Evolutionary conservation across 805 yeast genomes (phyloP), one percentile per base, ranked within the genome.

Genomic region (Suhomyces xylopsoci): DNA sequence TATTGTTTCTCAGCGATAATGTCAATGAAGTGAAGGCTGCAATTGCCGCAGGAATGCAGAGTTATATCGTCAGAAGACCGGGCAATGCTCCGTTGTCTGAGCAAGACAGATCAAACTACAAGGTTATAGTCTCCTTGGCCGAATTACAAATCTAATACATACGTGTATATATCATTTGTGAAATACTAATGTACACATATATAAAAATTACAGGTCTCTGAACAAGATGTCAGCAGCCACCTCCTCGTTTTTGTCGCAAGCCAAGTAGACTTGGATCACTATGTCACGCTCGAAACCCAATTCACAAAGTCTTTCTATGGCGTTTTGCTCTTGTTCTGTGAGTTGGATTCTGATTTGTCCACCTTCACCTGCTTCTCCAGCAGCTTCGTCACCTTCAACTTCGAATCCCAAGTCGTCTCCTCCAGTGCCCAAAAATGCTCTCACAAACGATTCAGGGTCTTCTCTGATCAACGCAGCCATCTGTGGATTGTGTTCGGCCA

Each of bases 241-340:
- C 76, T 93, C 97, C 75, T 94, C 99, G 71, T 94, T 90, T 74
- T 91, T 93, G 65, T 94, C 99, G 71, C 99, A 94, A 42, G 98
- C 98, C 80, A 94, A 85, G 74, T 90, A 94, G 28, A 96, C 96
- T 75, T 92, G 97, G 55, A 91, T 83, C 45, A 89, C 99, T 52
- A 87, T 76, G 60, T 85, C 80, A 60, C 97, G 82, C 59, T 90
- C 97, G 63, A 94, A 94, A 0, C 99, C 99, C 58, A 94, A 79
- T 70, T 88, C 97, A 68, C 96, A 87, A 58, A 94, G 79, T 66
- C 99, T 83, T 57, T 80, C 79, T 58, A 94, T 89, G n/a, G 98
- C 97, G 55, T 80, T 89, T 65, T 88, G 87, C 65, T 94, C 99
- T 61, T 85, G 94, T 52, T 81, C 84, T 7, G 97, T 81, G 53